Percentiles rank a stretch among this genome's conserved stretches.
These are phyloP conservation scores for Jacaranda mimosifolia DNA, from an alignment of 257 asterid species.

Conservation along the genomic window DNA sequence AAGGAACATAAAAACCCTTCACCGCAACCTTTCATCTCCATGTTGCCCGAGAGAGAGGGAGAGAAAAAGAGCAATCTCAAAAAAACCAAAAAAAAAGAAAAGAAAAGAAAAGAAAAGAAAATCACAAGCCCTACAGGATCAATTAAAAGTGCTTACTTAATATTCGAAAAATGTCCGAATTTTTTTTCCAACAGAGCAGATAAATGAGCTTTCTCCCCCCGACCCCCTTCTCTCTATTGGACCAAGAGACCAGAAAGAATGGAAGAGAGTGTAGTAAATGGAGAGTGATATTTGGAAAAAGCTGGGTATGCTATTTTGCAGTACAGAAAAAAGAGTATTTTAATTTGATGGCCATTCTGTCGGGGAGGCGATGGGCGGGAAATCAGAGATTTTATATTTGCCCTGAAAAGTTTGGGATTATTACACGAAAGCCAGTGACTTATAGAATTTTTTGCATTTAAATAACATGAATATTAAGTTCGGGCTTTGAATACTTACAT, in stretches of 20 bases:
- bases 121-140: conserved; percentile 12
- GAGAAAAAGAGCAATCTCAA: not conserved
- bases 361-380: conserved; percentile 59
- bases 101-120: not conserved
- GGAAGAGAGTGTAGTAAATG: conserved; percentile 20
- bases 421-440: conserved; percentile 30
- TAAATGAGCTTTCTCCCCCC: not conserved
- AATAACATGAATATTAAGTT: too few relatives aligned
- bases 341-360: conserved; percentile 36
- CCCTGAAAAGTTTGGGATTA: conserved; percentile 28
- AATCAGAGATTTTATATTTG: conserved; percentile 30
- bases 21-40: not conserved
- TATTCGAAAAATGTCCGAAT: conserved; percentile 2
- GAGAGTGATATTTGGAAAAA: conserved; percentile 9
- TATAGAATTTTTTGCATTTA: too few relatives aligned
- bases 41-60: not conserved
- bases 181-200: not conserved
- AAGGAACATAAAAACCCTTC: not conserved
- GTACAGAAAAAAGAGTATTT: conserved; percentile 18
- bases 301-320: not conserved
- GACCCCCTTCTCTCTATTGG: not conserved
- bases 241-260: conserved; percentile 28
- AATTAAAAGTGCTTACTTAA: conserved; percentile 17
- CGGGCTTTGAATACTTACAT: too few relatives aligned
- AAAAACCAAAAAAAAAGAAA: conserved; percentile 4